phyloP scores from a whole-genome alignment of 2,329 filamentous ascomycete genomes.

The Pyrenochaeta sp. region DNA sequence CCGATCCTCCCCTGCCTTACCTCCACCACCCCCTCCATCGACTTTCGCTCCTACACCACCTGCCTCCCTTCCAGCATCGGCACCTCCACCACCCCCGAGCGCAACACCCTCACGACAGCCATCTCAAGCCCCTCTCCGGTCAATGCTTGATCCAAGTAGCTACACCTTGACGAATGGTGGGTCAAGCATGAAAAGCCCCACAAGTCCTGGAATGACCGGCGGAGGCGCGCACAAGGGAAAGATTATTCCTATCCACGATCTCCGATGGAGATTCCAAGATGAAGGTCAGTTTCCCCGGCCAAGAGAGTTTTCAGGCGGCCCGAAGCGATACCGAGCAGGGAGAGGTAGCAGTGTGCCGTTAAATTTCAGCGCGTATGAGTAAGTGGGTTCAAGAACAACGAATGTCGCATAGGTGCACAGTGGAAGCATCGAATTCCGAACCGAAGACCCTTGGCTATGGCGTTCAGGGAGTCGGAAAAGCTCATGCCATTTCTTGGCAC shows the following conservation, averaged over 20 bases:
- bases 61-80: slow-evolving; percentile 39
- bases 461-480: slow-evolving; percentile 22
- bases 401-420: too few species aligned
- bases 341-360: slow-evolving; percentile 93
- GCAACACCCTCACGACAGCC: slow-evolving; percentile 38
- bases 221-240: slow-evolving; percentile 33
- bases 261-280: slow-evolving; percentile 85
- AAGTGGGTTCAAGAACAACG: slow-evolving; percentile 6
- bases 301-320: slow-evolving; percentile 76
- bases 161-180: slow-evolving; percentile 67
- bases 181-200: slow-evolving; percentile 28
- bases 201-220: slow-evolving; percentile 24
- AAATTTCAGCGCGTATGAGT: slow-evolving; percentile 71
- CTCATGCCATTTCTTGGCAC: too few species aligned
- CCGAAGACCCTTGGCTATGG: too few species aligned
- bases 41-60: slow-evolving; percentile 54
- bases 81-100: slow-evolving; percentile 44
- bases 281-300: slow-evolving; percentile 86
- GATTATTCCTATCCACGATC: slow-evolving; percentile 72
- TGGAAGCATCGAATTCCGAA: too few species aligned
- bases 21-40: slow-evolving; percentile 53
- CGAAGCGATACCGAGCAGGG: slow-evolving; percentile 85
- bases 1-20: slow-evolving; percentile 50
- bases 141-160: slow-evolving; percentile 76
- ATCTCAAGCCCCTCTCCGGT: slow-evolving; percentile 58